Evolutionary conservation across 441 rosid genomes (phyloP), one percentile per base, ranked within the genome.

Genomic region (Metrosideros polymorpha): DNA sequence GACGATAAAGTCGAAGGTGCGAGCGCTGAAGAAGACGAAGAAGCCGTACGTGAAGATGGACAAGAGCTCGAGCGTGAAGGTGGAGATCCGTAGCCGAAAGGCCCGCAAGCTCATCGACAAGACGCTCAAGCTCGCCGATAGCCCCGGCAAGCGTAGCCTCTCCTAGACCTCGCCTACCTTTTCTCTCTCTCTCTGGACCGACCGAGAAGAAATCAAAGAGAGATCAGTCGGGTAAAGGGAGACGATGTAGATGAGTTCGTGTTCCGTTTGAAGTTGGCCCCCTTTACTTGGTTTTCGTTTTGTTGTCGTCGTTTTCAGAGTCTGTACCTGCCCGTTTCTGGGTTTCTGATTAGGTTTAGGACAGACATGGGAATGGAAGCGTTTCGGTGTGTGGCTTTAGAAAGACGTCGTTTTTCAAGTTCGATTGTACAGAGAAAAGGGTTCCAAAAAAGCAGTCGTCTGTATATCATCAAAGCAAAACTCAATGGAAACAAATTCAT

Each of bases 71-170:
- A 98, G 99, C 84, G 99, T 96, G 25, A 95, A 89, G 90, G 98
- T 95, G 1, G 98, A 95, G 92, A 98, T 98, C 88, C 95, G 99
- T 19, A 95, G 99, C 92, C 90, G 95, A 87, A 98, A 96, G 91
- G 97, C 98, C 0, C 92, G 89, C 42, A 89, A 92, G 86, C 93
- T 98, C 86, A 98, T 98, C 25, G 95, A 95, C 49, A 94, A 98
- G 91, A 98, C 98, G 10, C 91, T 98, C 84, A 90, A 92, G 88
- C 92, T 86, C n/a, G 98, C 99, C 53, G 99, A 98, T 91, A 92
- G 87, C 45, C 98, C 98, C 1, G 97, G 94, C 47, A 93, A 95
- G 59, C 92, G 93, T 55, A 91, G 88, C 86, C 66, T 94, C 88
- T 82, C 82, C n/a, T 92, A 89, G 92, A 22, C 59, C 57, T 47